Evolutionary conservation across 2,329 filamentous ascomycete genomes (phyloP), one percentile per base, ranked within the genome.

Genomic region (Cladosporium austrohemisphaericum): DNA sequence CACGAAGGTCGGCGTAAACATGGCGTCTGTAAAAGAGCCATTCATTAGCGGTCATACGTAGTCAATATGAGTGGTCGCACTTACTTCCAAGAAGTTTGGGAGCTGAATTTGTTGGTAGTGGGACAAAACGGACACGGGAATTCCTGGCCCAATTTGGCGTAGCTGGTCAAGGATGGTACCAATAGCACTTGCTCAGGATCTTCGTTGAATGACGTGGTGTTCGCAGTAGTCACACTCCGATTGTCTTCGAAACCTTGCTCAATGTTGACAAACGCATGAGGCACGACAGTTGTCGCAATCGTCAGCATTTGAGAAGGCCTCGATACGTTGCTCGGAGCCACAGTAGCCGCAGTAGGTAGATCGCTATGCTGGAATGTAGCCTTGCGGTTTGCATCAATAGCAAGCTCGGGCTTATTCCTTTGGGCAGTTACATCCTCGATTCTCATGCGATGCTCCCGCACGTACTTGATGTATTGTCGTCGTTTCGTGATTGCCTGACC

Each of bases 401-500:
- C 25, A 26, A 26, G 11, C 6, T 26, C 32, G n/a, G 13, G n/a
- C 18, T 19, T 19, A 8, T 6, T 35, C n/a, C 6, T 35, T 14
- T 19, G 6, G 32, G n/a, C 32, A 7, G 32, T 19, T 6, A 26
- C 25, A 11, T 26, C 6, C 6, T 26, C 25, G 5, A 26, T 26
- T 5, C 47, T n/a, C 2, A 31, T 14, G 2, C 23, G n/a, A 38
- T 46, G 40, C 11, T 23, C 35, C 28, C 35, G 13, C n/a, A 40
- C 35, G 16, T 51, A 51, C n/a, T 9, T 16, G 13, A 51, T 11
- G 32, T 29, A 51, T 22, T 45, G 28, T 10, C 49, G 29, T 10
- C 49, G 49, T 14, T 36, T 31, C 16, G 49, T 29, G 22, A 37
- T 51, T 4, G 49, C 49, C 29, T 18, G 28, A 14, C 49, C 49